Evolutionary conservation across 78 protist species (phyloP).

Genomic region (Cavenderia fasciculata): DNA sequence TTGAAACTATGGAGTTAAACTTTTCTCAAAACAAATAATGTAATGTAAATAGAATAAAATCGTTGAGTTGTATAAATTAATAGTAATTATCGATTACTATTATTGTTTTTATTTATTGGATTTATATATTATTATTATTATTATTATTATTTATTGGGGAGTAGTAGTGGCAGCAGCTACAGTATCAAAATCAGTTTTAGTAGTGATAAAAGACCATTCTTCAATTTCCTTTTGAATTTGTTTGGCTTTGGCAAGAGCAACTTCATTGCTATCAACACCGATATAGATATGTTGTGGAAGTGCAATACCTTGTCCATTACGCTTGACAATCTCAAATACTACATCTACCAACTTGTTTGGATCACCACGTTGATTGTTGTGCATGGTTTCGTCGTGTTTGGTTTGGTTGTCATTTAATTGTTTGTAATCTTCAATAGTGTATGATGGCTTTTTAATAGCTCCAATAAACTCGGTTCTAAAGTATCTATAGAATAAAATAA

Average conservation of each 20-base stretch:
- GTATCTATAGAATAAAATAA: too few relatives aligned
- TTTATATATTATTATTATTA: too few relatives aligned
- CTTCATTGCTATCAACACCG: neutral
- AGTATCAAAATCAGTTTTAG: conserved; percentile 6
- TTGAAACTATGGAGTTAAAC: too few relatives aligned
- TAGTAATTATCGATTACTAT: too few relatives aligned
- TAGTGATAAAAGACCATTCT: neutral
- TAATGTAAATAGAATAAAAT: too few relatives aligned
- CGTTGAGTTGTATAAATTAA: too few relatives aligned
- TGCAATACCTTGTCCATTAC: too few relatives aligned
- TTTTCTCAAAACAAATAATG: too few relatives aligned
- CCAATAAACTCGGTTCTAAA: conserved; percentile 5
- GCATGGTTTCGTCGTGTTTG: neutral
- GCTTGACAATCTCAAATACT: neutral
- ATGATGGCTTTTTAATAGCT: neutral
- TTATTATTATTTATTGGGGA: too few relatives aligned
- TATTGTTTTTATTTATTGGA: too few relatives aligned
- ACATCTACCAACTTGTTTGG: neutral
- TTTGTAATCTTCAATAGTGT: neutral
- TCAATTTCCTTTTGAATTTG: neutral
- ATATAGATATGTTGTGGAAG: neutral
- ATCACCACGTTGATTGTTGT: conserved; percentile 9
- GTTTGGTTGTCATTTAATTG: neutral
- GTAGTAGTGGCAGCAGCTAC: too few relatives aligned
- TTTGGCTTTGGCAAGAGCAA: neutral